phyloP scores from a whole-genome alignment of 2,329 filamentous ascomycete genomes.

The Trichoderma polysporum region DNA sequence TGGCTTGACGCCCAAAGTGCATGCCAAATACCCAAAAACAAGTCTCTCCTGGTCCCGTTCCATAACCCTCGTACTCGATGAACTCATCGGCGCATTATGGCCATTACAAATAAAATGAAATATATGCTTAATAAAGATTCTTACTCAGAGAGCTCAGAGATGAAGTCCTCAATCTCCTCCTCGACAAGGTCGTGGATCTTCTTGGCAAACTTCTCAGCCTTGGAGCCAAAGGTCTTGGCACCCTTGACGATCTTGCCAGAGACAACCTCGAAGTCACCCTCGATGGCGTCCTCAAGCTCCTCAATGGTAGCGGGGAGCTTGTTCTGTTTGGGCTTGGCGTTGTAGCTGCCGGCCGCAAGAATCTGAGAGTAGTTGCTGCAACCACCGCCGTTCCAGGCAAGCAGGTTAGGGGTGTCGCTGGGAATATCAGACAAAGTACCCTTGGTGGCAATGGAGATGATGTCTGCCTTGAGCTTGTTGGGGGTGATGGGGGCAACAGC shows the following conservation, averaged over 20 bases:
- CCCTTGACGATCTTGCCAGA: conserved; percentile 56
- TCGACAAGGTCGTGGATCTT: conserved; percentile 64
- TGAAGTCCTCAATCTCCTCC: conserved; percentile 60
- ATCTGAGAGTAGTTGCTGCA: conserved; percentile 88
- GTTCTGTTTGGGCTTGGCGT: conserved; percentile 41
- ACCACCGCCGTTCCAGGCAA: conserved; percentile 98
- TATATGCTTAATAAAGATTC: conserved; percentile 30
- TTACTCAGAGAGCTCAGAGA: conserved; percentile 51
- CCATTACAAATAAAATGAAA: conserved; percentile 21
- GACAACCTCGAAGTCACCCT: conserved; percentile 60
- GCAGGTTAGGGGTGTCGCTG: conserved; percentile 83
- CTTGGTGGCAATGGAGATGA: conserved; percentile 80
- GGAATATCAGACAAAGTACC: conserved; percentile 80
- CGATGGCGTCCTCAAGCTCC: conserved; percentile 59
- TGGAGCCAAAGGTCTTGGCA: conserved; percentile 51
- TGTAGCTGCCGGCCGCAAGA: conserved; percentile 69
- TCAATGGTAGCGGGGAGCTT: conserved; percentile 47
- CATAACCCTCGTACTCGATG: conserved; percentile 11
- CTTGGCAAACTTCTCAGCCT: conserved; percentile 61
- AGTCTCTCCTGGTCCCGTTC: conserved; percentile 14
- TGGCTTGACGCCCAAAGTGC: conserved; percentile 23
- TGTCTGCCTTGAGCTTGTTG: conserved; percentile 86
- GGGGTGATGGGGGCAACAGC: conserved; percentile 87
- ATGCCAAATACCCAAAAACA: conserved; percentile 32
- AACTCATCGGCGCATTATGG: conserved; percentile 6